Percentiles rank a stretch among this genome's conserved stretches.
phyloP scores from a whole-genome alignment of 768 basidiomycete genomes.

The Tephrocybe sp. region DNA sequence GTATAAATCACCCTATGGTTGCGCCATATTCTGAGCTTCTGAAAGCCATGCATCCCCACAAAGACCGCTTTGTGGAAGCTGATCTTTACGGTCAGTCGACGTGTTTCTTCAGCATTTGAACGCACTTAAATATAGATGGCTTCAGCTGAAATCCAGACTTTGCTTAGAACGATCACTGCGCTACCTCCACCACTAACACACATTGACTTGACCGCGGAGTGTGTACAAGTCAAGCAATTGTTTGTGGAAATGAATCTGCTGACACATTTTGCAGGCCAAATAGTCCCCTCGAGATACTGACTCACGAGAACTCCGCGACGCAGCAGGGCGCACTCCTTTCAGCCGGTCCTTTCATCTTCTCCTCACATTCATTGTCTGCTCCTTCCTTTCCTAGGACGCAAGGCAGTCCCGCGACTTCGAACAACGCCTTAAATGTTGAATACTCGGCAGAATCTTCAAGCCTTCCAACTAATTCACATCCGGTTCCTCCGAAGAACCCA shows the following conservation, averaged over 20 bases:
- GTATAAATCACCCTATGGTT: conserved; percentile 29
- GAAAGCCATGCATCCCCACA: conserved; percentile 25
- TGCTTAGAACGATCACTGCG: conserved; percentile 11
- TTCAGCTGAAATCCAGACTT: conserved; percentile 10
- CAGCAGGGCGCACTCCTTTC: conserved; percentile 15
- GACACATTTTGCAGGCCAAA: conserved; percentile 1
- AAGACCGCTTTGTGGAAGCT: conserved; percentile 30
- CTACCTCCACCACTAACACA: neutral
- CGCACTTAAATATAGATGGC: neutral
- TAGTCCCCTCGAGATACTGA: neutral
- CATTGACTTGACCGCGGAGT: conserved; percentile 10
- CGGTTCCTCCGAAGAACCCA: too few species aligned
- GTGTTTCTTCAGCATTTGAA: neutral
- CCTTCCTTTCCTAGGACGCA: neutral
- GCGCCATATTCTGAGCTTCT: conserved; percentile 33
- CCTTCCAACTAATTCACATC: too few species aligned
- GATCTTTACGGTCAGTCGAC: conserved; percentile 26
- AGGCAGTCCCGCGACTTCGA: neutral
- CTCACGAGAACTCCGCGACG: conserved; percentile 7
- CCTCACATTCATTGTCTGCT: neutral
- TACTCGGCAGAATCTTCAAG: too few species aligned
- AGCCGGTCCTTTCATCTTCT: conserved; percentile 6
- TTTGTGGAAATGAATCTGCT: neutral
- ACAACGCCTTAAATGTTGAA: neutral
- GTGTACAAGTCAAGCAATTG: neutral